These are phyloP conservation scores for Beta lomatogona DNA, from an alignment of 179 eudicot species.

Conservation along the genomic window DNA sequence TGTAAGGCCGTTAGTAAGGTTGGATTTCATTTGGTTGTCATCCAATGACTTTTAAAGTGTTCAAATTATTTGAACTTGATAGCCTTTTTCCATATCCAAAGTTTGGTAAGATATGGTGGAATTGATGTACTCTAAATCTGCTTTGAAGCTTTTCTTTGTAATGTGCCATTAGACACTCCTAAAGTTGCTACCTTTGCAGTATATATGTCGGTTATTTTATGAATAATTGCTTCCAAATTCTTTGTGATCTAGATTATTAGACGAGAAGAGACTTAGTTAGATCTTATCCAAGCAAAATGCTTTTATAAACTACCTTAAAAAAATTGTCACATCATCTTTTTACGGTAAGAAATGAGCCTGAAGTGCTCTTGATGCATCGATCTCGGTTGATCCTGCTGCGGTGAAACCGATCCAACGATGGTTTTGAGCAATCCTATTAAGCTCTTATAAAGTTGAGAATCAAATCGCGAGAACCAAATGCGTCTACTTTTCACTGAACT, in stretches of 20 bases:
- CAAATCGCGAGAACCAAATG: constrained; percentile 57
- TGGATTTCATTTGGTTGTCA: no score
- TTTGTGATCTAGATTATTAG: constrained; percentile 45
- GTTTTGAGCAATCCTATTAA: constrained; percentile 63
- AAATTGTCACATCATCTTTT: constrained; percentile 64
- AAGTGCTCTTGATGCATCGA: constrained; percentile 58
- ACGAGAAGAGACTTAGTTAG: constrained; percentile 1
- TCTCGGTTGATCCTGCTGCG: constrained; percentile 71
- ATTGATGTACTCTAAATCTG: constrained; percentile 53
- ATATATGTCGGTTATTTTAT: constrained; percentile 50
- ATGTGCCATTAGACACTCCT: constrained; percentile 46
- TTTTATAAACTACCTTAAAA: not conserved
- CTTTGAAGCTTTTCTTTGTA: constrained; percentile 52
- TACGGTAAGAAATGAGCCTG: constrained; percentile 63
- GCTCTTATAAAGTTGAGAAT: constrained; percentile 73
- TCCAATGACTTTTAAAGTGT: no score
- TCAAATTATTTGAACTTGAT: not conserved
- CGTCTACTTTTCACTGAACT: no score
- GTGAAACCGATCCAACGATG: constrained; percentile 61
- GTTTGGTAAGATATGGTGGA: constrained; percentile 48
- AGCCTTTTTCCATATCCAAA: constrained; percentile 51
- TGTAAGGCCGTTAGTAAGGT: no score
- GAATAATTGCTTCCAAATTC: constrained; percentile 57
- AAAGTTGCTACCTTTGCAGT: constrained; percentile 44
- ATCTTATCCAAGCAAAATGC: constrained; percentile 6